Conservation (phyloP, 768 basidiomycete genomes). For the Inosperma sp. region DNA sequence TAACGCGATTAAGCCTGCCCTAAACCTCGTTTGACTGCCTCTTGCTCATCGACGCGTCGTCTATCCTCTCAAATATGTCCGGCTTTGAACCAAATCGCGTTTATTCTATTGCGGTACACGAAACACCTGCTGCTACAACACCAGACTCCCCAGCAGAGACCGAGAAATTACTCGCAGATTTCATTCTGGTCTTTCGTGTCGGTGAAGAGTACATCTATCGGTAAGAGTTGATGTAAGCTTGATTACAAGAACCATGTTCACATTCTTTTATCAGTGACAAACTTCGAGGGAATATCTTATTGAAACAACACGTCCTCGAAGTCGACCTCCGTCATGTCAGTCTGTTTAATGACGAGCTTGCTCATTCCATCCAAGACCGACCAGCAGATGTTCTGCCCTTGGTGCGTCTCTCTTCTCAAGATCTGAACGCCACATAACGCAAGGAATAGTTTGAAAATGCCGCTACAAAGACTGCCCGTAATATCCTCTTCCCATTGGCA, state of each 20-base stretch:
- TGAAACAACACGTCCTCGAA: conserved; percentile 85
- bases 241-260: no score
- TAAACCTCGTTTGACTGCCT: conserved; percentile 22
- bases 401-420: conserved; percentile 41
- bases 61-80: conserved; percentile 51
- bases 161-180: conserved; percentile 77
- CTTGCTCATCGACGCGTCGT: conserved; percentile 5
- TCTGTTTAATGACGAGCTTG: conserved; percentile 91
- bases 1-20: conserved; percentile 33
- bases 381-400: conserved; percentile 87
- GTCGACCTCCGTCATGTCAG: conserved; percentile 75
- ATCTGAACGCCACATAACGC: neutral
- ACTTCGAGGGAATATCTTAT: conserved; percentile 79
- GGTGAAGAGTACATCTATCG: conserved; percentile 91
- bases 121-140: conserved; percentile 47
- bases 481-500: conserved; percentile 79
- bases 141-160: conserved; percentile 77
- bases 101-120: conserved; percentile 77
- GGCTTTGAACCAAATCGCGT: conserved; percentile 82
- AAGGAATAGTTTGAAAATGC: conserved; percentile 81
- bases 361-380: conserved; percentile 82
- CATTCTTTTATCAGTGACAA: conserved; percentile 56
- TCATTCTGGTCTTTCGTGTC: conserved; percentile 82
- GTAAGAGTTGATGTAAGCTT: conserved; percentile 35
- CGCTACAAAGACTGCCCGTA: conserved; percentile 76